Base-by-base conservation (phyloP, 176 grass and related monocot species). In the Carex myosuroides region DNA sequence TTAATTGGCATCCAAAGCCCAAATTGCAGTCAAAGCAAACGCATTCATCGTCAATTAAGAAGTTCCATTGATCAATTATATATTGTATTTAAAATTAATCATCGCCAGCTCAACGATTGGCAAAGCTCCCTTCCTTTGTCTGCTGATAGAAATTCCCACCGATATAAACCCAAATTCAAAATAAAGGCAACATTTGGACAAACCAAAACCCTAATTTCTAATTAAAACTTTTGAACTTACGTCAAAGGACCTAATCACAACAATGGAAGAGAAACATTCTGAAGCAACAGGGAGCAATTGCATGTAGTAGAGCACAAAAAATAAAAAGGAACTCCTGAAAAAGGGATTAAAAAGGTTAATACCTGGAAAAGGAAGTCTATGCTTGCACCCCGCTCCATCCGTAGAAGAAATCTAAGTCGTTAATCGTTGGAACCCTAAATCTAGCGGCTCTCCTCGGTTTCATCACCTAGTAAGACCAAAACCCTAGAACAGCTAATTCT, bases 301-400 rank as follows among this genome's bases (percentile, higher is more conserved):
- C 24, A 17, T 44, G 22, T 81, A 84, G 83, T 59, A 33, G 35
- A 82, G 68, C 83, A 64, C 54, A 59, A 32, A 62, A 67, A 42
- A 42, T 80, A 88, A 89, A 81, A 85, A 87, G 54, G 83, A 87
- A 14, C 20, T 46, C 41, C 13, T 57, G 46, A 32, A 56, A 76
- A 21, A 59, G 52, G 21, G 56, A 26, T 44, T 64, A 85, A 53
- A 32, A 41, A 82, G 66, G 52, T n/a, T 13, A 26, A 60, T 96
- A 99, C 97, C 93, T 84, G 89, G 84, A 44, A 73, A 83, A 86
- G 73, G 86, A 90, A 85, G 91, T 87, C 83, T 82, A 84, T n/a
- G 85, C 90, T 94, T 94, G 93, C 88, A 96, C 81, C 90, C 86
- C 97, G 89, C 97, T 93, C 97, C 97, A 99, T 99, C 90, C 93